Percentiles rank a stretch among this genome's conserved stretches.
These are phyloP conservation scores for Cryptosporidium baileyi DNA, from an alignment of 169 alveolate genomes.

Conservation along the genomic window DNA sequence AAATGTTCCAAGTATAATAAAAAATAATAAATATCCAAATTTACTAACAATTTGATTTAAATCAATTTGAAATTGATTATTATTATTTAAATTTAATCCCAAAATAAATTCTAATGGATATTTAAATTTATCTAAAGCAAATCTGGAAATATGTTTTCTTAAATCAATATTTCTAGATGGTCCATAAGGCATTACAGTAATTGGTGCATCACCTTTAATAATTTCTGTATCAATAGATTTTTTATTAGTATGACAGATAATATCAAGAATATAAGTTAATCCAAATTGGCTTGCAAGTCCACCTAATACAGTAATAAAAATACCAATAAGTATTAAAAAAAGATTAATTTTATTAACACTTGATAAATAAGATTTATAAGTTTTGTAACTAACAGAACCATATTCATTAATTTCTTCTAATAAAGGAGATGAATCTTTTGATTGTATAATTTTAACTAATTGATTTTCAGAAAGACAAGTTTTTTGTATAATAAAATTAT, in stretches of 20 bases:
- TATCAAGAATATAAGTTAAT: slow-evolving; percentile 18
- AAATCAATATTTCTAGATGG: slow-evolving; percentile 50
- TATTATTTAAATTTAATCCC: not conserved
- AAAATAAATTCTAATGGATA: not conserved
- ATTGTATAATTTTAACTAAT: not conserved
- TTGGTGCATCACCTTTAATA: slow-evolving; percentile 43
- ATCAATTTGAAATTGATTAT: not conserved
- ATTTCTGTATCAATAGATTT: not conserved
- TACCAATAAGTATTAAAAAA: slow-evolving; percentile 6
- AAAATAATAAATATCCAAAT: slow-evolving; percentile 12
- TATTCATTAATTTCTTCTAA: slow-evolving; percentile 29
- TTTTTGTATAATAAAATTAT: not conserved
- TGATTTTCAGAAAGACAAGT: not conserved
- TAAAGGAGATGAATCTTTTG: slow-evolving; percentile 37
- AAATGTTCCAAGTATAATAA: slow-evolving; percentile 28
- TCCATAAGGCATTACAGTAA: slow-evolving; percentile 42
- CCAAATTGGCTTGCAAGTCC: slow-evolving; percentile 44
- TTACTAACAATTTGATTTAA: not conserved
- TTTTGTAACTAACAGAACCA: slow-evolving; percentile 47
- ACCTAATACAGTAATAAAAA: slow-evolving; percentile 23
- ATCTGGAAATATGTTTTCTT: slow-evolving; percentile 47
- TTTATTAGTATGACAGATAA: slow-evolving; percentile 12
- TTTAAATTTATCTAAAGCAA: slow-evolving; percentile 6
- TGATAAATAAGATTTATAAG: slow-evolving; percentile 19
- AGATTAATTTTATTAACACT: slow-evolving; percentile 14